A percentile compares a stretch with the other conserved stretches of the same genome.
These are phyloP conservation scores for Aegilops bicornis DNA, from an alignment of 176 grass and related monocot species.

Conservation along the genomic window DNA sequence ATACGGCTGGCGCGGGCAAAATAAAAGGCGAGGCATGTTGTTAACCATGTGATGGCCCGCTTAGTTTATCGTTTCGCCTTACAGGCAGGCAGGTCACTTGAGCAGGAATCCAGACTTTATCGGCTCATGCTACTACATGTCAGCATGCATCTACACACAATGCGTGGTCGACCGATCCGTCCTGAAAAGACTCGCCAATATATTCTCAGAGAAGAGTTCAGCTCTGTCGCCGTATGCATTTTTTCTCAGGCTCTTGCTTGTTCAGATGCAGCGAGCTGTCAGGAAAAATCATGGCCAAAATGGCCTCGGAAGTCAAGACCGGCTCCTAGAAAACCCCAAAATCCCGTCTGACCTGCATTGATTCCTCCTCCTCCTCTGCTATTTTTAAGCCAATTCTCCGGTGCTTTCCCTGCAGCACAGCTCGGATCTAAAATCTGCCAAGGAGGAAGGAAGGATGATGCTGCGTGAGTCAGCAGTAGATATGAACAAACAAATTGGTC, in stretches of 20 bases:
- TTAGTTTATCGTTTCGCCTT: background rate
- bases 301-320: background rate
- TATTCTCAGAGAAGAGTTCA: conserved; percentile 4
- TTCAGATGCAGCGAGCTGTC: background rate
- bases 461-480: background rate
- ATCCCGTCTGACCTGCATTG: background rate
- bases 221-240: background rate
- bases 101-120: conserved; percentile 46
- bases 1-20: background rate
- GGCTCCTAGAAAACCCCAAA: background rate
- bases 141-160: background rate
- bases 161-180: conserved; percentile 19
- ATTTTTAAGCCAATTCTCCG: background rate
- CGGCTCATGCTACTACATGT: background rate
- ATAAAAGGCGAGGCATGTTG: background rate
- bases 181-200: conserved; percentile 39
- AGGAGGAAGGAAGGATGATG: background rate
- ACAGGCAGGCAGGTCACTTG: conserved; percentile 6
- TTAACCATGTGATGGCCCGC: background rate
- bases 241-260: background rate
- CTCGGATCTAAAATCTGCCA: background rate
- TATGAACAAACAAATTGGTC: no score
- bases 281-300: background rate
- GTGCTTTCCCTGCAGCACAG: background rate
- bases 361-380: background rate